A percentile compares a stretch with the other conserved stretches of the same genome.
phyloP scores from a whole-genome alignment of 2,329 filamentous ascomycete species.

The Fusarium armeniacum region DNA sequence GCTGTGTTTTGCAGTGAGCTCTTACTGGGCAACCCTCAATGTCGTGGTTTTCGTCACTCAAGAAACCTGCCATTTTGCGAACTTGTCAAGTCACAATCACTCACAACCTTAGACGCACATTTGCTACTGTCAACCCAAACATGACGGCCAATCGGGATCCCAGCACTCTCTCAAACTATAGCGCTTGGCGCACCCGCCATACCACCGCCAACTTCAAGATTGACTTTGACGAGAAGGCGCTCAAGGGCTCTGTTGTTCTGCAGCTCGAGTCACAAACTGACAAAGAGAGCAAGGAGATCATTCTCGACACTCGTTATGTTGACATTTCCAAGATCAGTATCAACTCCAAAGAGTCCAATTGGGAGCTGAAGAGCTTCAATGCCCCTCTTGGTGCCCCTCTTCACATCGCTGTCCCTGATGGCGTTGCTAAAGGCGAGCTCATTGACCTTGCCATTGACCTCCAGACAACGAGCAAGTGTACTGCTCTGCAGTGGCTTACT shows the following conservation, averaged over 20 bases:
- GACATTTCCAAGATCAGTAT: constrained; percentile 80
- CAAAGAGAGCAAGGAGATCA: constrained; percentile 78
- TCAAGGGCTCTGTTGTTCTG: constrained; percentile 83
- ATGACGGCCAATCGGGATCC: constrained; percentile 74
- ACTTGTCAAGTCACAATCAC: constrained; percentile 44
- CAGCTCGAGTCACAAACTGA: constrained; percentile 83
- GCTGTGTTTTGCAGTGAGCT: constrained; percentile 20
- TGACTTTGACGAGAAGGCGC: constrained; percentile 83
- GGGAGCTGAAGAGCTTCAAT: constrained; percentile 76
- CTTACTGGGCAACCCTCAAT: constrained; percentile 42
- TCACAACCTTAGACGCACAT: constrained; percentile 48
- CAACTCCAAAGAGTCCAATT: constrained; percentile 72
- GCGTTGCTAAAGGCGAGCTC: constrained; percentile 65
- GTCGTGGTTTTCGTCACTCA: constrained; percentile 50
- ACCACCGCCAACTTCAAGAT: constrained; percentile 85
- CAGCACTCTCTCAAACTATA: constrained; percentile 92
- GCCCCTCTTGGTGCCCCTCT: constrained; percentile 83
- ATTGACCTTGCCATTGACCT: constrained; percentile 75
- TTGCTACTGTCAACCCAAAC: constrained; percentile 51
- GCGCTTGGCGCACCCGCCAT: constrained; percentile 86
- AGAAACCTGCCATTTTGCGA: constrained; percentile 47
- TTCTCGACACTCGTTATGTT: constrained; percentile 90
- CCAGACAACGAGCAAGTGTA: constrained; percentile 88
- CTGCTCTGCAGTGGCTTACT: constrained; percentile 94
- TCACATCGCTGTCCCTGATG: constrained; percentile 71